Conservation (phyloP, 202 grass and related monocot species). For the Zizania palustris region DNA sequence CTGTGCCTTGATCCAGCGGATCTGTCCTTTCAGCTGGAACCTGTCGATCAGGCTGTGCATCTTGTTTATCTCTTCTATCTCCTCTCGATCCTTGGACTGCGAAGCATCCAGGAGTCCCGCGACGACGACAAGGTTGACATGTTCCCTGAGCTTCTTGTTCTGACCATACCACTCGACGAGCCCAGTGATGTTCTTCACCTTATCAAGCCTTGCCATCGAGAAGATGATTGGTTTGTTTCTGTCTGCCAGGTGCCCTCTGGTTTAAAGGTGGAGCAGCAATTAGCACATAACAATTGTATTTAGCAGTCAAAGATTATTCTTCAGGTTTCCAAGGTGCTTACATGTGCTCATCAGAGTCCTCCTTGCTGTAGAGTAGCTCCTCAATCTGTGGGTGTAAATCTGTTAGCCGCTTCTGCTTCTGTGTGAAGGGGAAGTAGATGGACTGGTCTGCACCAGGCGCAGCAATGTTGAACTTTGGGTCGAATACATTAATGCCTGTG, state of each 20-base stretch:
- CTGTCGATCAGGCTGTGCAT: conserved; percentile 84
- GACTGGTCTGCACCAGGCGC: conserved; percentile 72
- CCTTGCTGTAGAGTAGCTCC: conserved; percentile 64
- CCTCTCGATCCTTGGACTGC: conserved; percentile 92
- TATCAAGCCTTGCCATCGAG: conserved; percentile 97
- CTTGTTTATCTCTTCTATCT: conserved; percentile 93
- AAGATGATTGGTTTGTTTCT: conserved; percentile 87
- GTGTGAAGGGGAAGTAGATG: conserved; percentile 73
- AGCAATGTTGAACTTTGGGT: conserved; percentile 80
- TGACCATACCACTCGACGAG: conserved; percentile 92
- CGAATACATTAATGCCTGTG: conserved; percentile 85
- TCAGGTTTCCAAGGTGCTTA: conserved; percentile 38
- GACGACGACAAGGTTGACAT: conserved; percentile 82
- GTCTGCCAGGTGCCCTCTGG: conserved; percentile 77
- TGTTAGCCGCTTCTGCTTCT: conserved; percentile 64
- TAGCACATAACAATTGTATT: background rate
- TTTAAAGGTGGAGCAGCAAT: background rate
- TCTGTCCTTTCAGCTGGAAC: conserved; percentile 81
- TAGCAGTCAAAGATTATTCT: background rate
- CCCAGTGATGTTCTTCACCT: conserved; percentile 94
- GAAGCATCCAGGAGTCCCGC: conserved; percentile 73
- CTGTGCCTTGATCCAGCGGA: conserved; percentile 88
- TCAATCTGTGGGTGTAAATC: conserved; percentile 63
- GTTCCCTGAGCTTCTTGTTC: conserved; percentile 76
- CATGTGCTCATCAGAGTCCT: conserved; percentile 76